Evolutionary conservation across 176 grass and related monocot species (phyloP).

Genomic region (Poa pratensis): DNA sequence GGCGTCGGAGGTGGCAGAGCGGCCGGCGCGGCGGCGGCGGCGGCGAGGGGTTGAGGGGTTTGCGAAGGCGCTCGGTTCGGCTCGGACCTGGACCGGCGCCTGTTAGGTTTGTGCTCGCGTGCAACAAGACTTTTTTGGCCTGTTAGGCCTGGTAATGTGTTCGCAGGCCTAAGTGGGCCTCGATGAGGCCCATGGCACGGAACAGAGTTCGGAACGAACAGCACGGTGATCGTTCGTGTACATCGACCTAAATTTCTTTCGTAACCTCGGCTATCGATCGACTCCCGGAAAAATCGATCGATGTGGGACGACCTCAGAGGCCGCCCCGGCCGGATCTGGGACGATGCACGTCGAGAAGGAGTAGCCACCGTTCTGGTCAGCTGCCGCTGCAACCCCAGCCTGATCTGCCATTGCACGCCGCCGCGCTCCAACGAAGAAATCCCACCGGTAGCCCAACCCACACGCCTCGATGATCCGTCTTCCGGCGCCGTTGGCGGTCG

Average conservation of each 20-base stretch:
- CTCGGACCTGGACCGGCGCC: not conserved
- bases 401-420: not conserved
- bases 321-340: not conserved
- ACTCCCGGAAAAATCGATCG: not conserved
- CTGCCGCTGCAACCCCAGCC: slow-evolving; percentile 2
- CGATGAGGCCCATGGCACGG: not conserved
- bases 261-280: not conserved
- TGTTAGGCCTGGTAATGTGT: not conserved
- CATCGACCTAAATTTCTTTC: not conserved
- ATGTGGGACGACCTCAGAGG: not conserved
- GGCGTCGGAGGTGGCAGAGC: slow-evolving; percentile 25
- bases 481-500: not conserved
- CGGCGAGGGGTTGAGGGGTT: slow-evolving; percentile 39
- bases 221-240: not conserved
- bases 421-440: not conserved
- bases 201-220: not conserved
- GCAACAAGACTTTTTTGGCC: not conserved
- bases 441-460: not conserved
- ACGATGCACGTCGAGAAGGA: not conserved
- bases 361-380: not conserved
- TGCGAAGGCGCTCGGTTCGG: slow-evolving; percentile 8
- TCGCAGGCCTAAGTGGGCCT: not conserved
- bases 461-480: not conserved
- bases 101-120: slow-evolving; percentile 22
- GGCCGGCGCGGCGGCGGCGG: slow-evolving; percentile 50